Percentiles rank a stretch among this genome's conserved stretches.
These are phyloP conservation scores for Penicillium arizonense DNA, from an alignment of 495 filamentous ascomycete genomes.

Conservation along the genomic window DNA sequence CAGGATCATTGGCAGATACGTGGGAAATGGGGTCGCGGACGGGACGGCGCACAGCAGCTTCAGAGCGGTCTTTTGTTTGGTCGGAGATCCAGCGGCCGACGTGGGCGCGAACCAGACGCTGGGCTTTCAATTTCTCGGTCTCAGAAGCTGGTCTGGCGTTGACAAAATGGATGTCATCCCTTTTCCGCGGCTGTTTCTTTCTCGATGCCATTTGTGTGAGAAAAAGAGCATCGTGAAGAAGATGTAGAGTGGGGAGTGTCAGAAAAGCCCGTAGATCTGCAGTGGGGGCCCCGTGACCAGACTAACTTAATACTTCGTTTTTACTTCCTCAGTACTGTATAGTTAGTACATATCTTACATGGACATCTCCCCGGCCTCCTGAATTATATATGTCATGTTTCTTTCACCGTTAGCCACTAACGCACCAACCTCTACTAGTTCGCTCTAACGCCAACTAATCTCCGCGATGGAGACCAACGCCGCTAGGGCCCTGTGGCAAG, in stretches of 20 bases:
- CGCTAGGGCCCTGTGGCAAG: too few species aligned
- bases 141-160: slow-evolving; percentile 41
- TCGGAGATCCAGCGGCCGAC: slow-evolving; percentile 44
- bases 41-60: not conserved
- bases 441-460: too few species aligned
- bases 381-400: too few species aligned
- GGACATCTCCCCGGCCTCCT: too few species aligned
- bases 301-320: too few species aligned
- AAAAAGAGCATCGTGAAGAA: not conserved
- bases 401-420: too few species aligned
- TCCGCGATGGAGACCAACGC: too few species aligned
- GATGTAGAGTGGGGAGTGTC: not conserved
- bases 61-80: slow-evolving; percentile 35
- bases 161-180: slow-evolving; percentile 38
- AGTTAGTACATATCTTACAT: too few species aligned
- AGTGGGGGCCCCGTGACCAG: not conserved
- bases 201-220: slow-evolving; percentile 24
- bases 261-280: not conserved
- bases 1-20: not conserved
- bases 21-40: not conserved
- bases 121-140: slow-evolving; percentile 27
- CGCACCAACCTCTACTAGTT: too few species aligned
- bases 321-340: too few species aligned
- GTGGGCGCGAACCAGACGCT: slow-evolving; percentile 38
- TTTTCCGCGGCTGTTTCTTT: slow-evolving; percentile 24